Evolutionary conservation across 306 rosid species (phyloP).

Genomic region (Cicer judaicum): DNA sequence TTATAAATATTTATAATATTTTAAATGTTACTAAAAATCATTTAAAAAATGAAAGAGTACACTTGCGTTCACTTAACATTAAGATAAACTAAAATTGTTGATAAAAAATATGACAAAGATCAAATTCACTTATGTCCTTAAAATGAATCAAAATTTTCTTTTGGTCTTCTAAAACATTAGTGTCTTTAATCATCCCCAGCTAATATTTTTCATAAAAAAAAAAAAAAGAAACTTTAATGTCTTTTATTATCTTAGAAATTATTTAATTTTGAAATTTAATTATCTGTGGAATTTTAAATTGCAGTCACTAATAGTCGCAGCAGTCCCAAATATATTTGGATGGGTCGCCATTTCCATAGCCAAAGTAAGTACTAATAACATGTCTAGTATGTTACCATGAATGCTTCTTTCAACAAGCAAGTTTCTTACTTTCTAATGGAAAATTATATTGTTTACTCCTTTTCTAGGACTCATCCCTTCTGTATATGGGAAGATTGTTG

Average conservation of each 20-base stretch:
- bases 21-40: too few species aligned
- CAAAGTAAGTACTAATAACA: constrained; percentile 46
- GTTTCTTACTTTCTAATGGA: background rate
- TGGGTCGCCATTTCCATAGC: constrained; percentile 72
- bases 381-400: constrained; percentile 9
- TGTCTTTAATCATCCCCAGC: too few species aligned
- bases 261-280: background rate
- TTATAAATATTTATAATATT: too few species aligned
- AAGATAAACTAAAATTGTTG: too few species aligned
- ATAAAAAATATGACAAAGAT: too few species aligned
- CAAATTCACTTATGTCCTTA: too few species aligned
- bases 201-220: too few species aligned
- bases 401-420: background rate
- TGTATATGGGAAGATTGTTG: constrained; percentile 70
- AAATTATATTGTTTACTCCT: background rate
- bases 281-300: constrained; percentile 35
- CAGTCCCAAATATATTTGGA: constrained; percentile 68
- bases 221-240: too few species aligned
- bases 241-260: background rate
- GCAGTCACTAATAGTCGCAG: constrained; percentile 67
- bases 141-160: background rate
- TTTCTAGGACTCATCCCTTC: constrained; percentile 67
- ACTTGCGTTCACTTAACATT: too few species aligned
- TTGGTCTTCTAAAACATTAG: background rate
- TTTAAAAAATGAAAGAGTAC: too few species aligned